Evolutionary conservation across 148 eudicot species (phyloP).

Genomic region (Agrostemma githago): DNA sequence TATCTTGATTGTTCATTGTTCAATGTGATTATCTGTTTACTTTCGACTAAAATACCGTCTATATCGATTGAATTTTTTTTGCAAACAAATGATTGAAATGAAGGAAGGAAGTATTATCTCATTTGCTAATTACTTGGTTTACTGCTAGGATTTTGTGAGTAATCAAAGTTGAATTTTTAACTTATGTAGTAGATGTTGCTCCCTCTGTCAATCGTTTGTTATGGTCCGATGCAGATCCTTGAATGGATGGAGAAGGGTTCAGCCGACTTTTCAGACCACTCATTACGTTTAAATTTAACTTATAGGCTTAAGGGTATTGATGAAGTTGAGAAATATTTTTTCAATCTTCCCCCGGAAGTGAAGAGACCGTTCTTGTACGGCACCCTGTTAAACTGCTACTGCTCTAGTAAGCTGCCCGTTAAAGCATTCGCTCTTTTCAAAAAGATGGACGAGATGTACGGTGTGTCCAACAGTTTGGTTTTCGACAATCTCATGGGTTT

Average conservation of each 20-base stretch:
- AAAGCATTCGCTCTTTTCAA: slow-evolving; percentile 54
- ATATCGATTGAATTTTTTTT: no score
- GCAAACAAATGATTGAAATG: no score
- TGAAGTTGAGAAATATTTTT: slow-evolving; percentile 67
- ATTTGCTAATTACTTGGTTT: no score
- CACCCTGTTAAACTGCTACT: slow-evolving; percentile 66
- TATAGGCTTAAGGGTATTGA: slow-evolving; percentile 44
- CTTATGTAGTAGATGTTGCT: no score
- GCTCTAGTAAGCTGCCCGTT: slow-evolving; percentile 39
- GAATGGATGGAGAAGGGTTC: slow-evolving; percentile 70
- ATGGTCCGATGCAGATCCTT: slow-evolving; percentile 43
- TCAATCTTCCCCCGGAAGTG: slow-evolving; percentile 31
- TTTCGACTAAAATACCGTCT: no score
- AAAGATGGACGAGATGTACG: slow-evolving; percentile 49
- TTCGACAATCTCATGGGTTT: slow-evolving; percentile 58
- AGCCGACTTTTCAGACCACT: slow-evolving; percentile 34
- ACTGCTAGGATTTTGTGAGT: no score
- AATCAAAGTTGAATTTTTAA: no score
- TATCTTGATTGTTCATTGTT: no score
- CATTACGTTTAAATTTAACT: slow-evolving; percentile 47
- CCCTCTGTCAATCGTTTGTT: no score
- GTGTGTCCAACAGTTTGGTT: slow-evolving; percentile 23
- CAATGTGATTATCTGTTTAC: no score
- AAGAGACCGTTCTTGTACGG: slow-evolving; percentile 44
- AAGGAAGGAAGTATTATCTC: no score